These are phyloP conservation scores for Meyerozyma guilliermondii DNA, from an alignment of 1,139 yeast species.

Conservation along the genomic window DNA sequence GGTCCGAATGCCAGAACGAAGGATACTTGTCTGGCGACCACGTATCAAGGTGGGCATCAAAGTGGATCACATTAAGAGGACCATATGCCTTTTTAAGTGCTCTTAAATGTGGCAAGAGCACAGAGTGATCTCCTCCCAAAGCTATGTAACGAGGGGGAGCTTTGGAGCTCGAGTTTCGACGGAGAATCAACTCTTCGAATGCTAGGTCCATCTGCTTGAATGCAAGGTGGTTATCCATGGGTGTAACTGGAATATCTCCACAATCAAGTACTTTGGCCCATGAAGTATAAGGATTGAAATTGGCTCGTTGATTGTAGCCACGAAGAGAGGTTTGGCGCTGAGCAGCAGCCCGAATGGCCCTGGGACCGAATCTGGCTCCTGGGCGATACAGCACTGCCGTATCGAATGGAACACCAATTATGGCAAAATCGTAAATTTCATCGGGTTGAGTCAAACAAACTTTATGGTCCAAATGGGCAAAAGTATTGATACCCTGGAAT, in stretches of 20 bases:
- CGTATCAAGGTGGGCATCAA: constrained; percentile 77
- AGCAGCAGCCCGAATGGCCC: constrained; percentile 68
- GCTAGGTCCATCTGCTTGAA: constrained; percentile 67
- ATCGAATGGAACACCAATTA: constrained; percentile 75
- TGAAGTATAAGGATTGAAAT: constrained; percentile 54
- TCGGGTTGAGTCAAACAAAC: constrained; percentile 51
- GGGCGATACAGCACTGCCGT: constrained; percentile 71
- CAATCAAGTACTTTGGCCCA: constrained; percentile 74
- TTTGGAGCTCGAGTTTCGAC: constrained; percentile 16
- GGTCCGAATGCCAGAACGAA: constrained; percentile 64
- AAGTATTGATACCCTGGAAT: constrained; percentile 64
- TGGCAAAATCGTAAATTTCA: constrained; percentile 53
- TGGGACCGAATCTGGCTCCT: constrained; percentile 79
- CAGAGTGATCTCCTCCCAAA: constrained; percentile 77
- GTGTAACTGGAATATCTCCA: constrained; percentile 78
- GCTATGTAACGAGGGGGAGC: constrained; percentile 60
- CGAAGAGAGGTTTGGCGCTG: constrained; percentile 64
- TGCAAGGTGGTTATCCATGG: constrained; percentile 69
- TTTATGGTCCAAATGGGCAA: constrained; percentile 63
- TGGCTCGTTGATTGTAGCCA: constrained; percentile 66
- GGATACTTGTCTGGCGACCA: constrained; percentile 71
- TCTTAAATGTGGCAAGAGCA: constrained; percentile 64
- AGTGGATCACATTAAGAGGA: constrained; percentile 63
- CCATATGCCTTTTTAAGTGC: constrained; percentile 59
- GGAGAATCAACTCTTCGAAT: constrained; percentile 50